These are phyloP conservation scores for Pterothamnion heteromorphum DNA, from an alignment of 31 red algal genomes.

Conservation along the genomic window DNA sequence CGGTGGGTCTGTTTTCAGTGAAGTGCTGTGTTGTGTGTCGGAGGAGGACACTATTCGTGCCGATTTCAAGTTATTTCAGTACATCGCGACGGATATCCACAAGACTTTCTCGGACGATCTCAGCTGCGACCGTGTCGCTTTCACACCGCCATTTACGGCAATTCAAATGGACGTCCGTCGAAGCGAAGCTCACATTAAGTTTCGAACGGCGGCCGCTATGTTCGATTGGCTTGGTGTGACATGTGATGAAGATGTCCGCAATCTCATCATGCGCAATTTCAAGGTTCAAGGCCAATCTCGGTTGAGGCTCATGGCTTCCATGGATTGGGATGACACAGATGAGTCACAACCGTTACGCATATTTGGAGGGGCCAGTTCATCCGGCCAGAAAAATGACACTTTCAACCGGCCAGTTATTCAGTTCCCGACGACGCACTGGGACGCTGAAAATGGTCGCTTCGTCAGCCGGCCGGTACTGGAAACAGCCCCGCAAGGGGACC, in stretches of 20 bases:
- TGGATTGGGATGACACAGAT: background rate
- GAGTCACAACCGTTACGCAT: background rate
- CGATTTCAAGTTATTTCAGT: background rate
- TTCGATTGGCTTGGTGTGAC: background rate
- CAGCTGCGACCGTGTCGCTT: background rate
- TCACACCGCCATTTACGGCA: background rate
- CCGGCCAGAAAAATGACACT: background rate
- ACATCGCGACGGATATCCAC: background rate
- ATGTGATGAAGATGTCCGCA: background rate
- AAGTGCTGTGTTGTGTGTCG: background rate
- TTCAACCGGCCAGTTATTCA: background rate
- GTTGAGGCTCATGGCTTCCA: background rate
- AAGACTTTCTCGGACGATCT: background rate
- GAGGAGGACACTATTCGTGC: background rate
- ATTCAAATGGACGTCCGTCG: background rate
- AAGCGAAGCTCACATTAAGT: background rate
- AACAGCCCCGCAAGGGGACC: background rate
- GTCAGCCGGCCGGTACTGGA: background rate
- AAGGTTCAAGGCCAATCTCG: background rate
- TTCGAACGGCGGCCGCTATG: background rate
- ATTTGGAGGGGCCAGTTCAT: background rate
- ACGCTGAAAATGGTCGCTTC: background rate
- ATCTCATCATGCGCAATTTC: background rate
- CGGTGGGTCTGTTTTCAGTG: background rate
- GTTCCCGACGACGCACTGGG: background rate